These are phyloP conservation scores for Cajanus cajan DNA, from an alignment of 306 rosid species.

Conservation along the genomic window DNA sequence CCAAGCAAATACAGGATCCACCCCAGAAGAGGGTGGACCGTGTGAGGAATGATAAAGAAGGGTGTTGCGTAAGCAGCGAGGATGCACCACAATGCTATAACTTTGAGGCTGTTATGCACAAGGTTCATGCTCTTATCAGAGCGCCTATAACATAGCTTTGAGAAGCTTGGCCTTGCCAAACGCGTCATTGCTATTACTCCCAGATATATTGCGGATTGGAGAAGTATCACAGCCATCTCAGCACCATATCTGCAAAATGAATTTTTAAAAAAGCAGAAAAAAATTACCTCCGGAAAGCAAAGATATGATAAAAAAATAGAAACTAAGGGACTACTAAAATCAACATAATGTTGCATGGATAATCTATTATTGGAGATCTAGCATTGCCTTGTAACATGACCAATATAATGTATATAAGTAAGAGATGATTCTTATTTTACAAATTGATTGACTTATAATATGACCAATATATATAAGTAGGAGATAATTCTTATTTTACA, in stretches of 20 bases:
- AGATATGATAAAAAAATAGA: neutral
- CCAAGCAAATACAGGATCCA: slow-evolving; percentile 78
- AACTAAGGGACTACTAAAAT: neutral
- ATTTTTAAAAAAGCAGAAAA: neutral
- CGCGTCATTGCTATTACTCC: slow-evolving; percentile 69
- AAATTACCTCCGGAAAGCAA: neutral
- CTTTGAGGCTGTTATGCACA: slow-evolving; percentile 54
- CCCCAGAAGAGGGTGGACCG: slow-evolving; percentile 79
- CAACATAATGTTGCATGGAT: neutral
- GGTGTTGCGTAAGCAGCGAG: slow-evolving; percentile 71
- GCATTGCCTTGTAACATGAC: too few relatives aligned
- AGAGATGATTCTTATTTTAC: too few relatives aligned
- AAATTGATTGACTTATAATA: too few relatives aligned
- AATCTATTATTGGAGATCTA: neutral
- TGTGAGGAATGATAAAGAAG: slow-evolving; percentile 67
- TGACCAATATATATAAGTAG: too few relatives aligned
- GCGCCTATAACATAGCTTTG: slow-evolving; percentile 72
- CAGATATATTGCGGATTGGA: slow-evolving; percentile 53
- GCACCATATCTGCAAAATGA: slow-evolving; percentile 55
- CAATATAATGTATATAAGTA: too few relatives aligned
- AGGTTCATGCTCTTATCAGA: slow-evolving; percentile 53
- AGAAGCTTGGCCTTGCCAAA: slow-evolving; percentile 65
- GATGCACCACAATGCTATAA: slow-evolving; percentile 63
- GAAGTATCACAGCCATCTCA: slow-evolving; percentile 58
- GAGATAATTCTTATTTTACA: too few relatives aligned